Evolutionary conservation across 1,284 basidiomycete species (phyloP).

Genomic region (Marasmius oreades): DNA sequence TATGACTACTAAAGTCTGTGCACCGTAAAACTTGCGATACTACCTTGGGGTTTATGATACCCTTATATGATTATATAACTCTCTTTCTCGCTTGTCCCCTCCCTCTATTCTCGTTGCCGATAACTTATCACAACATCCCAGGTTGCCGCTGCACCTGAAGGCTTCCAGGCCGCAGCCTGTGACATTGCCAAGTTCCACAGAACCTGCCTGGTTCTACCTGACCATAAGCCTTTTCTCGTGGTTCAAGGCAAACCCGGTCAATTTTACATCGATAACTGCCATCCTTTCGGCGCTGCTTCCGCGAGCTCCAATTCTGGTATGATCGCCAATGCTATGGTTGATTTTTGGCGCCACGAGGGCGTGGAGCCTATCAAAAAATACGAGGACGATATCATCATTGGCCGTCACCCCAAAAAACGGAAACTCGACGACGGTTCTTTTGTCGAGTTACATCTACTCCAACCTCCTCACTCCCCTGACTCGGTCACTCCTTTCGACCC

Average conservation of each 20-base stretch:
- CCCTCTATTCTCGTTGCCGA: constrained; percentile 7
- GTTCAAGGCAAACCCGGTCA: constrained; percentile 15
- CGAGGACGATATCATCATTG: constrained; percentile 28
- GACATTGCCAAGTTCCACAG: constrained; percentile 26
- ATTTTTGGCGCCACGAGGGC: constrained; percentile 22
- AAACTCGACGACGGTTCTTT: constrained; percentile 3
- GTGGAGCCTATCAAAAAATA: constrained; percentile 25
- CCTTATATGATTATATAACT: too few species aligned
- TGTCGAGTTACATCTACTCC: not conserved
- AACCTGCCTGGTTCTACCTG: constrained; percentile 17
- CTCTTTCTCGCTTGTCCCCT: constrained; percentile 8
- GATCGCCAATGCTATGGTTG: constrained; percentile 26
- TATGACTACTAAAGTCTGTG: constrained; percentile 11
- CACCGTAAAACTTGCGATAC: too few species aligned
- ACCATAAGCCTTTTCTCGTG: constrained; percentile 23
- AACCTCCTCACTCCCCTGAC: not conserved
- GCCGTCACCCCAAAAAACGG: constrained; percentile 18
- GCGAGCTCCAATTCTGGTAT: constrained; percentile 28
- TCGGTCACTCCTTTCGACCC: not conserved
- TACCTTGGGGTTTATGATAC: too few species aligned
- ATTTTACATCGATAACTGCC: constrained; percentile 26
- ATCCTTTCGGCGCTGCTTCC: constrained; percentile 24
- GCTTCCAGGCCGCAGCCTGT: constrained; percentile 23
- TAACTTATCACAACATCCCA: constrained; percentile 5
- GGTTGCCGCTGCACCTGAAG: constrained; percentile 21